Evolutionary conservation across 495 filamentous ascomycete genomes (phyloP), one percentile per base, ranked within the genome.

Genomic region (Jackrogersella minutella): DNA sequence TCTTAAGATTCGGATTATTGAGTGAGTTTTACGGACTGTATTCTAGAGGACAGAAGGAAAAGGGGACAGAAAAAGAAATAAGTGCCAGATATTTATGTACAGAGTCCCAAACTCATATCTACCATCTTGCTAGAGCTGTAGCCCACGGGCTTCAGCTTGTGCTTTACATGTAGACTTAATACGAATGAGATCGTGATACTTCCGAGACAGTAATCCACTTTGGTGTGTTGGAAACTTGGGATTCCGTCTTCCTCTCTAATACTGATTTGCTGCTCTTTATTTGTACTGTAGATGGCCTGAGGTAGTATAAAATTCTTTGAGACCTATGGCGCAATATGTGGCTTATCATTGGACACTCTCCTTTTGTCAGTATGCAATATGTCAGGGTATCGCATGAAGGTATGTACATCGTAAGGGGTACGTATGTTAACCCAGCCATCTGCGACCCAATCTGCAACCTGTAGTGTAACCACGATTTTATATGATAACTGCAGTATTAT

Each of bases 181-280:
- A 17, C 17, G 3, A 19, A 41, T 41, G 9, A 8, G 9, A 7
- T 1, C 19, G 26, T n/a, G 41, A n/a, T 26, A 5, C 9, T 46
- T 3, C 22, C 24, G 3, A 46, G 7, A 5, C 9, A 24, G 10
- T 3, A 24, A 3, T 13, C 10, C 11, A 0, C 17, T 21, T 53
- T 10, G 3, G 3, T 30, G 26, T 30, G 7, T 30, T 30, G 7
- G 3, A 7, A 30, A 8, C 39, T 54, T 62, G 58, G 58, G 28
- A 14, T 30, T 3, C 51, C 37, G 17, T 16, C 21, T 62, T 54
- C 46, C 54, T 37, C 47, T 5, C 16, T 5, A 2, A 46, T 13
- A 0, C 46, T 62, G 58, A 54, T 53, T 54, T 24, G 58, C 36
- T 19, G 46, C 51, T 51, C 13, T 22, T 41, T 13, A 24, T 49